Percentiles rank a stretch among this genome's conserved stretches.
These are phyloP conservation scores for Teratosphaeria destructans DNA, from an alignment of 2,329 filamentous ascomycete species.

Conservation along the genomic window DNA sequence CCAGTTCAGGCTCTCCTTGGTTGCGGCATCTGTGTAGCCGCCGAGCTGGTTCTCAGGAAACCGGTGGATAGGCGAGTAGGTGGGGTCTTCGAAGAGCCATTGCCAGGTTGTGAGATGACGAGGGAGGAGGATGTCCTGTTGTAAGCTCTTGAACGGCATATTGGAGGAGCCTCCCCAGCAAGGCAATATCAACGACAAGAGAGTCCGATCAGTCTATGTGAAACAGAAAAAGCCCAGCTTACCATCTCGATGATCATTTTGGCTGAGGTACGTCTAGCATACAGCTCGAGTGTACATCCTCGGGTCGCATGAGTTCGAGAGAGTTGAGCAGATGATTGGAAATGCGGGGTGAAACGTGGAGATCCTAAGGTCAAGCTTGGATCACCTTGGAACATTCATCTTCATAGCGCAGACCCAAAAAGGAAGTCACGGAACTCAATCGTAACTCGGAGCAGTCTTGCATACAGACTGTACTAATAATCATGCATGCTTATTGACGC, in stretches of 20 bases:
- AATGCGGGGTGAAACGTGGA: not conserved
- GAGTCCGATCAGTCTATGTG: not conserved
- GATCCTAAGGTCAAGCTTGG: not conserved
- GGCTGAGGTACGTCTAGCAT: not conserved
- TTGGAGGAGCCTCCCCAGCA: not conserved
- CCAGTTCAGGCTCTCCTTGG: conserved; percentile 49
- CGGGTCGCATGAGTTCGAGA: not conserved
- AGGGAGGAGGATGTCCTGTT: conserved; percentile 26
- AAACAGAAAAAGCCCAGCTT: not conserved
- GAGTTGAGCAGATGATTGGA: not conserved
- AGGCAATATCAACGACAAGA: not conserved
- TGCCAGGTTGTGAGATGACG: conserved; percentile 48
- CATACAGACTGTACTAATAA: not conserved
- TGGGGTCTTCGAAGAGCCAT: conserved; percentile 48
- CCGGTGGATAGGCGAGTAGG: conserved; percentile 39
- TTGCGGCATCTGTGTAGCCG: conserved; percentile 49
- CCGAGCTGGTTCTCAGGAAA: conserved; percentile 31
- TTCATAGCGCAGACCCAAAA: not conserved
- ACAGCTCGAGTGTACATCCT: not conserved
- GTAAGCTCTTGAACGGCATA: conserved; percentile 17
- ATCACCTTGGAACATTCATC: not conserved
- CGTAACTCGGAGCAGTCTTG: not conserved
- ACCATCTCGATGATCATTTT: not conserved
- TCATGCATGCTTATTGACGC: too few species aligned
- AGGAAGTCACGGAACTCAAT: not conserved